Evolutionary conservation across 352 stramenopile genomes (phyloP).

Genomic region (Pythium rhizo-oryzae): DNA sequence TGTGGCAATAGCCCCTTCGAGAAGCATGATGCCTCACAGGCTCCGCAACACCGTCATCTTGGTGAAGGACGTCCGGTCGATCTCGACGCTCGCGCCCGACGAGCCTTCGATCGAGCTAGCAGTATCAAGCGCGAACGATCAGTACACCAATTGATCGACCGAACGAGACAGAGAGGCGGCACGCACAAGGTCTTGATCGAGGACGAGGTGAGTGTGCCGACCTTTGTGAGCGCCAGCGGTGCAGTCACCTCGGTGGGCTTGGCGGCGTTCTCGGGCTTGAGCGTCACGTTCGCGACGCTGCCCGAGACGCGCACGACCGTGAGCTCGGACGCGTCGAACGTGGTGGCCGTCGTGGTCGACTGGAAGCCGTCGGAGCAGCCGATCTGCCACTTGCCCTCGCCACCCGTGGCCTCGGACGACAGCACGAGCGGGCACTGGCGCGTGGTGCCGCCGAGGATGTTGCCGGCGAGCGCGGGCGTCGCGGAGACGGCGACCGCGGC

Average conservation of each 20-base stretch:
- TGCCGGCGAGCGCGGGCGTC: background rate
- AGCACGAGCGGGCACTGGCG: slow-evolving; percentile 1
- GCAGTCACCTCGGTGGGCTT: slow-evolving; percentile 6
- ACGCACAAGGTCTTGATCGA: slow-evolving; percentile 13
- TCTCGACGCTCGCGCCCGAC: slow-evolving; percentile 6
- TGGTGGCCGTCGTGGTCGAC: background rate
- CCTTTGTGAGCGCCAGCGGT: slow-evolving; percentile 4
- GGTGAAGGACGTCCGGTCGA: slow-evolving; percentile 12
- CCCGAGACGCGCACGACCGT: slow-evolving; percentile 12
- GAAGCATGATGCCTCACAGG: background rate
- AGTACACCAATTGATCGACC: background rate
- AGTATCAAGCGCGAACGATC: background rate
- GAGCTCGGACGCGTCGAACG: slow-evolving; percentile 19
- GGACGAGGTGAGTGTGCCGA: slow-evolving; percentile 9
- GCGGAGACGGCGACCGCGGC: background rate
- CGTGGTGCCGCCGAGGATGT: background rate
- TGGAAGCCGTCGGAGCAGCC: slow-evolving; percentile 6
- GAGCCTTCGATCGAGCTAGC: background rate
- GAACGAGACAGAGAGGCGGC: background rate
- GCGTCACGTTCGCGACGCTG: background rate
- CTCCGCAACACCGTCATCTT: slow-evolving; percentile 17
- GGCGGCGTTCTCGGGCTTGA: slow-evolving; percentile 4
- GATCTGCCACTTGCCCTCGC: slow-evolving; percentile 11
- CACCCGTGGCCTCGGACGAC: background rate
- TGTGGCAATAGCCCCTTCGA: background rate